These are phyloP conservation scores for Amanita inopinata DNA, from an alignment of 768 basidiomycete genomes.

Conservation along the genomic window DNA sequence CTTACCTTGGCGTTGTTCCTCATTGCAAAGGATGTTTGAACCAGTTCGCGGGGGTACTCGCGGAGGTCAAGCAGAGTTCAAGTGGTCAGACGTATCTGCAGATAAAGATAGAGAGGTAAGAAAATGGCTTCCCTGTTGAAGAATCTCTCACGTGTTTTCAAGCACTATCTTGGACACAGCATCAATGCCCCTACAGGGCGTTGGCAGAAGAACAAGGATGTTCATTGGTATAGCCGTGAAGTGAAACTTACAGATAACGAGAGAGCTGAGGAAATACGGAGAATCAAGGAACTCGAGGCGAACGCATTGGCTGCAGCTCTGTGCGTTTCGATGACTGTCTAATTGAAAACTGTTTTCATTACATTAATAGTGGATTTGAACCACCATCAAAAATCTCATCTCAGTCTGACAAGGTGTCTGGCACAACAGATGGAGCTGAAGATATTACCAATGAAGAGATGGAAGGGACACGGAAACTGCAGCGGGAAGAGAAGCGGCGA, in stretches of 20 bases:
- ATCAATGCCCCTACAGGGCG: constrained; percentile 92
- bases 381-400: constrained; percentile 34
- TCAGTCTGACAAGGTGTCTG: constrained; percentile 12
- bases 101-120: constrained; percentile 88
- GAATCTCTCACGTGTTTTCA: constrained; percentile 8
- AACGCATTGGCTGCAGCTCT: constrained; percentile 79
- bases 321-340: constrained; percentile 36
- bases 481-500: constrained; percentile 37
- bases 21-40: constrained; percentile 72
- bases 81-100: constrained; percentile 83
- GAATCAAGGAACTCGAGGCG: constrained; percentile 80
- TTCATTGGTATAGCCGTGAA: constrained; percentile 92
- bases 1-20: background rate
- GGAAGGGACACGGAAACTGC: constrained; percentile 14
- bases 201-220: constrained; percentile 96
- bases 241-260: constrained; percentile 29
- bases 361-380: constrained; percentile 54
- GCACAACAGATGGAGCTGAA: background rate
- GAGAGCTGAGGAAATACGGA: constrained; percentile 63
- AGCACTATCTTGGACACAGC: constrained; percentile 94
- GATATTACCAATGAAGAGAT: constrained; percentile 14
- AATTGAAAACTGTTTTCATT: background rate
- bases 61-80: constrained; percentile 87
- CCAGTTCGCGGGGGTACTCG: constrained; percentile 83
- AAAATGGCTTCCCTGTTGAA: constrained; percentile 9